Evolutionary conservation across 805 yeast genomes (phyloP).

Genomic region (Hanseniaspora vineae): DNA sequence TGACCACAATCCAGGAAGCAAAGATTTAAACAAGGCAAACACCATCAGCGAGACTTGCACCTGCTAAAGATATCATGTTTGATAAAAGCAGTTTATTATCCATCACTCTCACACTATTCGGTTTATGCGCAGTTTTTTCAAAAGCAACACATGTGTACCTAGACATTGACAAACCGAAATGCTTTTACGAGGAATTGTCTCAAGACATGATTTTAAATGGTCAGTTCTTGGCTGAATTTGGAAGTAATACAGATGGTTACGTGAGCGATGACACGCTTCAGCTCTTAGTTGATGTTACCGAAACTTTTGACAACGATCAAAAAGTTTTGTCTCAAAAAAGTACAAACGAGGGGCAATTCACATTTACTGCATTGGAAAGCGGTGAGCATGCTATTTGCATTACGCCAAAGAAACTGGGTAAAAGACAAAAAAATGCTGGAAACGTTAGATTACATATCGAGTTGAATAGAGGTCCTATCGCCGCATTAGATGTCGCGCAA

Average conservation of each 20-base stretch:
- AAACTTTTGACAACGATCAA: slow-evolving; percentile 74
- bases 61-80: too few relatives aligned
- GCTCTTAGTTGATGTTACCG: slow-evolving; percentile 33
- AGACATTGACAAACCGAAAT: slow-evolving; percentile 60
- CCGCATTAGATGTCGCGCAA: slow-evolving; percentile 48
- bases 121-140: slow-evolving; percentile 4
- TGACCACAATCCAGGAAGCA: too few relatives aligned
- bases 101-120: not conserved
- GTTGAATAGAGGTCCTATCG: slow-evolving; percentile 54
- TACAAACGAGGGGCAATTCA: slow-evolving; percentile 48
- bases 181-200: slow-evolving; percentile 76
- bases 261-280: slow-evolving; percentile 42
- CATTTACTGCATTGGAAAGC: slow-evolving; percentile 68
- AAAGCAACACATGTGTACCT: slow-evolving; percentile 56
- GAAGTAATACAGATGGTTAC: slow-evolving; percentile 30
- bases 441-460: slow-evolving; percentile 63
- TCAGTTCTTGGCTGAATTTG: slow-evolving; percentile 50
- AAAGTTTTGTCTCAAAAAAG: slow-evolving; percentile 60
- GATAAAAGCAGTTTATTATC: too few relatives aligned
- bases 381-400: slow-evolving; percentile 83
- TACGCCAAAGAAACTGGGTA: slow-evolving; percentile 24
- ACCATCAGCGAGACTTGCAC: too few relatives aligned
- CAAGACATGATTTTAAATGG: slow-evolving; percentile 73
- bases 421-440: slow-evolving; percentile 9
- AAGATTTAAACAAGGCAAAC: too few relatives aligned